These are phyloP conservation scores for Tripidium arundinaceum DNA, from an alignment of 202 grass and related monocot species.

Conservation along the genomic window DNA sequence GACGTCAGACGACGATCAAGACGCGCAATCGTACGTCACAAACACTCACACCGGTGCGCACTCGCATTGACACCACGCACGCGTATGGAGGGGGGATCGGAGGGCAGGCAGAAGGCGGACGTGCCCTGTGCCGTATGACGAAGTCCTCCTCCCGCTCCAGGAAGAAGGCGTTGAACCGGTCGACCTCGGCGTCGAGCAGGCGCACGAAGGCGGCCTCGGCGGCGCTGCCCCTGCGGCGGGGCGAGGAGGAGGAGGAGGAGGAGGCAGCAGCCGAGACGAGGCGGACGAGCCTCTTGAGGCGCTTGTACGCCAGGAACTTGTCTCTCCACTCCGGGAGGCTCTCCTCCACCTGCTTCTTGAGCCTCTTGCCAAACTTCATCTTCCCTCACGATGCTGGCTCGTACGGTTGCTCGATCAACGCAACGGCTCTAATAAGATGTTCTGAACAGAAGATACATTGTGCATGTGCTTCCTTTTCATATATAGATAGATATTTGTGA, in stretches of 20 bases:
- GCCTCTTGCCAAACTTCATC: constrained; percentile 89
- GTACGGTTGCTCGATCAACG: neutral
- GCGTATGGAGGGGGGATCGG: neutral
- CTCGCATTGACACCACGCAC: no score
- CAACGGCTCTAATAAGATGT: neutral
- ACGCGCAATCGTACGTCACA: no score
- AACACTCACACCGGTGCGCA: no score
- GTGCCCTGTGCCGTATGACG: constrained; percentile 66
- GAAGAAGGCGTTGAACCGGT: constrained; percentile 88
- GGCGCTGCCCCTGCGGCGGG: neutral
- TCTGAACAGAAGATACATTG: neutral
- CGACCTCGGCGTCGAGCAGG: constrained; percentile 57
- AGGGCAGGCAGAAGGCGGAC: neutral
- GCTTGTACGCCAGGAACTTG: constrained; percentile 69
- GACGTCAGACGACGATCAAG: neutral
- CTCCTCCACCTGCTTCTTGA: constrained; percentile 70
- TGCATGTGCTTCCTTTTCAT: neutral
- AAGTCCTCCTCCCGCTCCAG: constrained; percentile 82
- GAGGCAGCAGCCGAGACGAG: constrained; percentile 14
- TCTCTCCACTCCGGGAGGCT: constrained; percentile 80
- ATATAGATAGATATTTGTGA: no score
- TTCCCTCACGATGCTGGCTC: neutral
- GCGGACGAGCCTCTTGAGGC: constrained; percentile 65
- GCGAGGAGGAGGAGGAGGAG: no score
- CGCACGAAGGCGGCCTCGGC: constrained; percentile 42